These are phyloP conservation scores for Ormosia semicastrata DNA, from an alignment of 306 rosid species.

Conservation along the genomic window DNA sequence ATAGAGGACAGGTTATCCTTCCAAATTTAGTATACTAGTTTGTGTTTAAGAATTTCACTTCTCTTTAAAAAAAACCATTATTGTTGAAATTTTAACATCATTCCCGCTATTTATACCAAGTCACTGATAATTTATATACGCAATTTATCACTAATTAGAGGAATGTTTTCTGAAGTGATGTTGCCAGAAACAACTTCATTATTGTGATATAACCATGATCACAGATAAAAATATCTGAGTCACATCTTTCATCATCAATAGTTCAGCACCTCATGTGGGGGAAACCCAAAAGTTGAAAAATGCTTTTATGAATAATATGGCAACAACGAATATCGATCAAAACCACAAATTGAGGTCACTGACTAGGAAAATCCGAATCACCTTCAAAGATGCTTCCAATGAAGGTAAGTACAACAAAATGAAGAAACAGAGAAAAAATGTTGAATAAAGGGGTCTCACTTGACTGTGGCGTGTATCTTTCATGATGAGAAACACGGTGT, in stretches of 20 bases:
- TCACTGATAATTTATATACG: not conserved
- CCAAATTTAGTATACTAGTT: not conserved
- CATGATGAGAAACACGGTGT: not conserved
- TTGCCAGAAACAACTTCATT: not conserved
- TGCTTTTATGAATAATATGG: not conserved
- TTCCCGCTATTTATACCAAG: not conserved
- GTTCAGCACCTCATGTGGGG: not conserved
- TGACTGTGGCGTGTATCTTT: not conserved
- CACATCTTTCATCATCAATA: slow-evolving; percentile 23
- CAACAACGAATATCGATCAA: not conserved
- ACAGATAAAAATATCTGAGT: slow-evolving; percentile 11
- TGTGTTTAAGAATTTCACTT: not conserved
- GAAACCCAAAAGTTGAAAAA: slow-evolving; percentile 11
- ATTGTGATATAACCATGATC: not conserved
- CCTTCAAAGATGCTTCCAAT: slow-evolving; percentile 10
- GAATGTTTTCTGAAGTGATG: slow-evolving; percentile 4
- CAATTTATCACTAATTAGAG: not conserved
- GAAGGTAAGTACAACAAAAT: not conserved
- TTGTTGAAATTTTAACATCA: not conserved
- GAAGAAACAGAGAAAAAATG: not conserved
- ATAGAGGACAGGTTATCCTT: too few species aligned
- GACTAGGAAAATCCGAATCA: slow-evolving; percentile 1
- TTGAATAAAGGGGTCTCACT: slow-evolving; percentile 9
- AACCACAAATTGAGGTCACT: not conserved
- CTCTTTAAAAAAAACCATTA: not conserved